Evolutionary conservation across 352 stramenopile species (phyloP).

Genomic region (Thraustochytrium striatum): DNA sequence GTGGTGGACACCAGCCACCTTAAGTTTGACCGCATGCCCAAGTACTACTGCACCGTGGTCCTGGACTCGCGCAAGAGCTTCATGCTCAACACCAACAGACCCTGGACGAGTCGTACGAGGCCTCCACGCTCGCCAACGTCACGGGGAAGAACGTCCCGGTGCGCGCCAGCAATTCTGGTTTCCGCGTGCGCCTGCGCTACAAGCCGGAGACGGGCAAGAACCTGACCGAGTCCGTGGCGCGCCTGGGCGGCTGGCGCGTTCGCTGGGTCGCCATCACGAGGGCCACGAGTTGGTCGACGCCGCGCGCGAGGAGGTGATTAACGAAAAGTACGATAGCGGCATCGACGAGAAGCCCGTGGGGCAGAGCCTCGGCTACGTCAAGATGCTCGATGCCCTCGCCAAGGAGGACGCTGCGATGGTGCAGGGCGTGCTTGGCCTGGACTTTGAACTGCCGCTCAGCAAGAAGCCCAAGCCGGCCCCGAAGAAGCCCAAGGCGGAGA

Average conservation of each 20-base stretch:
- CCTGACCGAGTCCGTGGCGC: constrained; percentile 21
- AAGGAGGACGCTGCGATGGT: constrained; percentile 8
- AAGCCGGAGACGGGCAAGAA: constrained; percentile 8
- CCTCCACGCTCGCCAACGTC: constrained; percentile 7
- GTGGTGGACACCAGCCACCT: constrained; percentile 32
- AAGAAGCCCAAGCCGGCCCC: background rate
- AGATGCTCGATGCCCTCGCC: constrained; percentile 3
- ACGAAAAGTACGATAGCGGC: constrained; percentile 42
- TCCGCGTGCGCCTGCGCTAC: constrained; percentile 33
- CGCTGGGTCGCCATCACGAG: constrained; percentile 24
- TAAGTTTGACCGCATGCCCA: constrained; percentile 26
- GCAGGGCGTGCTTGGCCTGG: constrained; percentile 2
- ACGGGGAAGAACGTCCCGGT: constrained; percentile 20
- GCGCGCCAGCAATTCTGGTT: constrained; percentile 1
- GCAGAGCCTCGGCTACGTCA: constrained; percentile 18
- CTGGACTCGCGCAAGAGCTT: background rate
- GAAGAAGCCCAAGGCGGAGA: background rate
- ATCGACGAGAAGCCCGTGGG: constrained; percentile 44
- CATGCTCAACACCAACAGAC: background rate
- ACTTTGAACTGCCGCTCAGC: constrained; percentile 5
- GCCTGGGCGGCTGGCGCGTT: constrained; percentile 26
- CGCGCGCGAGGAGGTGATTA: constrained; percentile 21
- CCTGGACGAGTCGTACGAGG: background rate
- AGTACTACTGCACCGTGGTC: constrained; percentile 40
- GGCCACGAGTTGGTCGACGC: background rate